These are phyloP conservation scores for Cercospora sesami DNA, from an alignment of 2,329 filamentous ascomycete species.

Conservation along the genomic window DNA sequence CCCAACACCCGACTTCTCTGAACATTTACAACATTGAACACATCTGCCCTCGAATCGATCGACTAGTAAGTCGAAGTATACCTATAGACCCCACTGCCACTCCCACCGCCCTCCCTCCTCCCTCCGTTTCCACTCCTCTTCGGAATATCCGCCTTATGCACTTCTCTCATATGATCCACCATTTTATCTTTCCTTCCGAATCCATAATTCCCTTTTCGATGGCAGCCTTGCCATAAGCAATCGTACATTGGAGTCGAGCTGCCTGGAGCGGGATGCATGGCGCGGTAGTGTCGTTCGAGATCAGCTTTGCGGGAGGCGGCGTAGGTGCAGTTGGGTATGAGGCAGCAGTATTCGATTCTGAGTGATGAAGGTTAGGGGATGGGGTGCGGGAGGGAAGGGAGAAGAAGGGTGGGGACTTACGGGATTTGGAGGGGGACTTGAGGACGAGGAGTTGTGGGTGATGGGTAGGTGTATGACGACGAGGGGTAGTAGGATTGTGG, in stretches of 20 bases:
- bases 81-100: background rate
- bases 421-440: constrained; percentile 5
- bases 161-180: constrained; percentile 58
- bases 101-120: background rate
- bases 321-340: constrained; percentile 23
- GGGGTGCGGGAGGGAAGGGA: background rate
- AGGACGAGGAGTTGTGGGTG: background rate
- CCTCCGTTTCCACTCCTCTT: constrained; percentile 31
- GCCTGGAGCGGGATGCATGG: constrained; percentile 45
- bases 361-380: background rate
- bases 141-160: constrained; percentile 52
- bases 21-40: too few relatives aligned
- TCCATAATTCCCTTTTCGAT: constrained; percentile 48
- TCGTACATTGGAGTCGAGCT: constrained; percentile 40
- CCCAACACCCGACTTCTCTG: too few relatives aligned
- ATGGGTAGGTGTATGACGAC: background rate
- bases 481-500: constrained; percentile 2
- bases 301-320: constrained; percentile 51
- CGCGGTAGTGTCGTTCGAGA: constrained; percentile 51
- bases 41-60: too few relatives aligned
- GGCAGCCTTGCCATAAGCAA: constrained; percentile 48
- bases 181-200: constrained; percentile 61
- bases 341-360: constrained; percentile 12
- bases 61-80: too few relatives aligned
- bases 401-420: background rate